phyloP scores from a whole-genome alignment of 2,329 filamentous ascomycete genomes.

The Penicillium italicum region DNA sequence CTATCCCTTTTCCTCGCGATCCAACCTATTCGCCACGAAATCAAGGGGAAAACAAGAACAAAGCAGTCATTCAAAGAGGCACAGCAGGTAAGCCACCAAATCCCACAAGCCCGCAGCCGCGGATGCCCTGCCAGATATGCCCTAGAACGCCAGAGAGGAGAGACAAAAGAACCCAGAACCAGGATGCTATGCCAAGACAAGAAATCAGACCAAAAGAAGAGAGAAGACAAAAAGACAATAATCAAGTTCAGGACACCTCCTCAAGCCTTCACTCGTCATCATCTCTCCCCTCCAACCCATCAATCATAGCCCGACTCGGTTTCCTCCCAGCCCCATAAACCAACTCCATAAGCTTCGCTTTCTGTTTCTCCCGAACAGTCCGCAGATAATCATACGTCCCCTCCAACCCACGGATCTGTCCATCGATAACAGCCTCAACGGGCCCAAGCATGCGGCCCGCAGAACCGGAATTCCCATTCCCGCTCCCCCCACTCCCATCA shows the following conservation, averaged over 20 bases:
- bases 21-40: slow-evolving; percentile 3
- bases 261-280: slow-evolving; percentile 5
- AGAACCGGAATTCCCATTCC: slow-evolving; percentile 20
- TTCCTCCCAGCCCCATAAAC: slow-evolving; percentile 58
- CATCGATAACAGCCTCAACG: slow-evolving; percentile 58
- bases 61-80: neutral
- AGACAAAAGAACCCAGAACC: neutral
- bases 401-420: slow-evolving; percentile 79
- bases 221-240: neutral
- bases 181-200: slow-evolving; percentile 4
- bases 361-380: slow-evolving; percentile 71
- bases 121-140: slow-evolving; percentile 3
- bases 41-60: neutral
- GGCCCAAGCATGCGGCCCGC: slow-evolving; percentile 59
- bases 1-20: slow-evolving; percentile 4
- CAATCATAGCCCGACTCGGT: slow-evolving; percentile 25
- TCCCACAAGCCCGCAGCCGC: neutral
- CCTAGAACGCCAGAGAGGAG: slow-evolving; percentile 4
- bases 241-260: neutral
- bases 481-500: slow-evolving; percentile 17
- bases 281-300: slow-evolving; percentile 17
- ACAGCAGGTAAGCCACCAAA: slow-evolving; percentile 2
- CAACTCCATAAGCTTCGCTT: slow-evolving; percentile 76
- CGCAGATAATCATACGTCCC: slow-evolving; percentile 76
- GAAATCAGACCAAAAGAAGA: neutral